phyloP scores from a whole-genome alignment of 2,329 filamentous ascomycete genomes.

The Geosmithia flava region DNA sequence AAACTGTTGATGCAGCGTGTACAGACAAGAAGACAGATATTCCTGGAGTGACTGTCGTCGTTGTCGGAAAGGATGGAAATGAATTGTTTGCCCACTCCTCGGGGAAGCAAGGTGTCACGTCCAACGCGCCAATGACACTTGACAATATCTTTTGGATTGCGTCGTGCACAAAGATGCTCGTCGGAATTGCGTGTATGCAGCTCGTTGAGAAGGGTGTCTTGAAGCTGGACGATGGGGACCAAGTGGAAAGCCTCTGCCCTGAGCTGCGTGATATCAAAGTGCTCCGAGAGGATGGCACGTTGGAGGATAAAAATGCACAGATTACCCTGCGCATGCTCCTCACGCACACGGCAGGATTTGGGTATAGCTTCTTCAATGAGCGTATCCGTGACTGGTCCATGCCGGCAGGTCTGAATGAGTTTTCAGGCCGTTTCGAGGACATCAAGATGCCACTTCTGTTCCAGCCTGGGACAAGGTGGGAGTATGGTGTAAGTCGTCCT shows the following conservation, averaged over 20 bases:
- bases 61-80: constrained; percentile 25
- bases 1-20: constrained; percentile 21
- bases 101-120: constrained; percentile 29
- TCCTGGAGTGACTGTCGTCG: constrained; percentile 30
- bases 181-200: constrained; percentile 41
- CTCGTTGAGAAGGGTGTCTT: constrained; percentile 38
- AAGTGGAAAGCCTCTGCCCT: constrained; percentile 32
- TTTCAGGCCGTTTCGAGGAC: constrained; percentile 38
- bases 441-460: constrained; percentile 43
- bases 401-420: constrained; percentile 43
- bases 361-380: constrained; percentile 42
- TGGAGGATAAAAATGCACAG: constrained; percentile 27
- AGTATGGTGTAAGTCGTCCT: constrained; percentile 37
- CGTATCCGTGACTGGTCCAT: constrained; percentile 30
- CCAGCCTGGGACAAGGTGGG: constrained; percentile 50
- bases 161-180: constrained; percentile 46
- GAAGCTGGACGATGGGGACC: constrained; percentile 31
- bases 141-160: constrained; percentile 51
- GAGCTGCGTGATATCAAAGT: constrained; percentile 36
- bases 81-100: constrained; percentile 32
- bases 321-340: constrained; percentile 43
- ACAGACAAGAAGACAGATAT: constrained; percentile 24
- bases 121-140: constrained; percentile 39
- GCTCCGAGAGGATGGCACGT: constrained; percentile 20
- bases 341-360: constrained; percentile 42